Base-by-base conservation (phyloP, 805 yeast species). In the Myxozyma monticola region DNA sequence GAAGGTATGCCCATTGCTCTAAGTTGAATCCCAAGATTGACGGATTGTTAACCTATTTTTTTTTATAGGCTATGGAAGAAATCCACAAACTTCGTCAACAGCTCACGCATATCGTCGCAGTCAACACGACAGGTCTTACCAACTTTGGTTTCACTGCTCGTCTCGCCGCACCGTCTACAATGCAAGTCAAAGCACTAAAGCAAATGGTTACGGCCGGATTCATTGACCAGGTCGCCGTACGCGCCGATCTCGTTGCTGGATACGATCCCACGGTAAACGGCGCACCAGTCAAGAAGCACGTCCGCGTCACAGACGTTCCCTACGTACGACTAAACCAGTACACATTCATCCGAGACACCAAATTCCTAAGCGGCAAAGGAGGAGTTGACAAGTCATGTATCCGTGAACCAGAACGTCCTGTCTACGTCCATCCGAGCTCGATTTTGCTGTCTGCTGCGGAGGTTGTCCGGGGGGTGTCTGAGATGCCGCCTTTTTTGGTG, bases 131-230 rank as follows among this genome's bases (percentile, higher is more conserved):
- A 8, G 49, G 41, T 12, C 30, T 43, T 2, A 34, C 33, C 2
- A 29, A 18, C n/a, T 33, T 51, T 39, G 39, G 38, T 26, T 48
- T 48, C 29, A 29, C 29, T 15, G n/a, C 45, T 48, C 57, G 30
- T 57, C 68, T 17, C 57, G 60, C 31, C 57, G 67, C 30, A 49
- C 66, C 31, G 61, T 69, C 76, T 7, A 77, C 79, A 31, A 64
- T 69, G 4, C 99, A 93, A 69, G 65, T 88, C 4, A 77, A 80
- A 45, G 85, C 93, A 0, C 68, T 93, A 55, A 90, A 88, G 63
- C 99, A 93, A 68, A 90, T 93, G 81, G 74, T 91, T 2, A 79
- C 96, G 4, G 84, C 97, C 0, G 99, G 98, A 0, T 93, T 86
- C 62, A 76, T 93, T 34, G 99, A 93, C 66, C 95, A 87, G 64